Base-by-base conservation (phyloP, 345 rosid species). In the Heritiera fomes region DNA sequence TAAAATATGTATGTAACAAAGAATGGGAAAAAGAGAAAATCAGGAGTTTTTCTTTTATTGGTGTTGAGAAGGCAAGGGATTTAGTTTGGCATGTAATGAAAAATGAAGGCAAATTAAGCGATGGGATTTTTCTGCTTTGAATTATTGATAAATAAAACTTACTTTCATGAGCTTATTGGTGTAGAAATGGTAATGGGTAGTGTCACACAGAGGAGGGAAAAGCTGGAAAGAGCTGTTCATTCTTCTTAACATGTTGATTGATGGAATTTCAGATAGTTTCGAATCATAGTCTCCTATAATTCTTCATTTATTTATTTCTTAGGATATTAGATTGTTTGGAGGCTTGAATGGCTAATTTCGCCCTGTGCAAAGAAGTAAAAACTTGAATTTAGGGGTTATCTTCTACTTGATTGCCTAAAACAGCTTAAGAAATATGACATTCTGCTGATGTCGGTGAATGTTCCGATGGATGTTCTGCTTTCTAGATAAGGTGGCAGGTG, bases 371-470 rank as follows among this genome's bases (percentile, higher is more conserved):
- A 68, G 53, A 68, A 10, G 72, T 68, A 45, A 45, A 34, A 68
- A 45, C 28, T 17, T 66, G 71, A 66, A 66, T 66, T 66, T 40
- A 49, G 49, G 71, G 71, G 40, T 40, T 40, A 7, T 66, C 71
- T 66, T 40, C 49, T 40, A 41, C 10, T 18, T 40, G 49, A 66
- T 40, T 66, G 28, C 28, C 49, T 66, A 17, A 40, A 66, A 8
- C 49, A 17, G 18, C 49, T 18, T 8, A 41, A 66, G 69, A 38
- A 64, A 14, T 64, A 64, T 38, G 20, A 7, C 20, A 64, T 64
- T 40, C 10, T 28, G 1, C 49, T 12, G 53, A 32, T 45, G 34
- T 38, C 23, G 46, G 40, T 38, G 7, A 38, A 65, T 38, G 18
- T 34, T 64, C 17, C 17, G 2, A 64, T 15, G n/a, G 69, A 3